Evolutionary conservation across 208 protist species (phyloP), one percentile per base, ranked within the genome.

Genomic region (Wallacemonas sp.): DNA sequence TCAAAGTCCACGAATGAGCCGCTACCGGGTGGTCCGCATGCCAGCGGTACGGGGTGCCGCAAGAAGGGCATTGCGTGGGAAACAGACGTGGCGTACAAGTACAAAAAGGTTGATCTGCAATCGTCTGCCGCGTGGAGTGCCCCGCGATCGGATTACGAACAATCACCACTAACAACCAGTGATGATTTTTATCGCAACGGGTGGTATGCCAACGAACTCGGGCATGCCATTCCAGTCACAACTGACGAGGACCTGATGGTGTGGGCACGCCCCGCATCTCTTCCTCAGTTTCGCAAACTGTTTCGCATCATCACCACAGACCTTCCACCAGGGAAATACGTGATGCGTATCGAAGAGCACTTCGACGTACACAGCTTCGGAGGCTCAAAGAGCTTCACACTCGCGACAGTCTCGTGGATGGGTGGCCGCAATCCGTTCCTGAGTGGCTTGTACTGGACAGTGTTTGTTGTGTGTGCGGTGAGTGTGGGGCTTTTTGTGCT

Each of bases 221-320:
- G 88, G 0, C 94, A 97, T 66, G 62, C 60, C 41, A 80, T 97
- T 17, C 90, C 94, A 1, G 75, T 91, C 11, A 81, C 77, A 5
- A 94, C 86, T 39, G 95, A 99, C 83, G 93, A 99, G 70, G 96
- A 99, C 72, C 95, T 99, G 33, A 98, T 99, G 66, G 98, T 99
- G 45, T 99, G 98, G 98, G 98, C 99, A 79, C 88, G 97, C 30
- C 85, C 88, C 6, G 97, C 98, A 8, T 95, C 89, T 17, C 71
- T 99, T 22, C 96, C 98, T 28, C 95, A 67, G 26, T 99, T 99
- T 77, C 92, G 96, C 33, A 99, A 99, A 82, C 94, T 99, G n/a
- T 97, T 97, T 76, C 84, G 97, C 34, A 81, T 93, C 41, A 97
- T 99, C 44, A 64, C 93, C 42, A 47, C 63, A 12, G 83, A 93